Conservation (phyloP, 768 basidiomycete species). For the Leccinum rimulosum region DNA sequence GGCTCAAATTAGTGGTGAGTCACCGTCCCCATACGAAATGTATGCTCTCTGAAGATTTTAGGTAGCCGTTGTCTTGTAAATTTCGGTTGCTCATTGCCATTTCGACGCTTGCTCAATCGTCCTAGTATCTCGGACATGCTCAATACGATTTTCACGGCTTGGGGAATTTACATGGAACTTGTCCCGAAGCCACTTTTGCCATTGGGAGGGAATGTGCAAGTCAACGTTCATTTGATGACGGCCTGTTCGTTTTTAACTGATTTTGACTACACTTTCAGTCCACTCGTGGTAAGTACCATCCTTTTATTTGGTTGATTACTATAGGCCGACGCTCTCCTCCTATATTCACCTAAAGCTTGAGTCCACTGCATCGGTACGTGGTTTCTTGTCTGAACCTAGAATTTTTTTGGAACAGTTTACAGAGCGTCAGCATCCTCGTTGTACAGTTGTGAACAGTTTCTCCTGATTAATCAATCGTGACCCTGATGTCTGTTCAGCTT, state of each 20-base stretch:
- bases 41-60: neutral
- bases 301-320: neutral
- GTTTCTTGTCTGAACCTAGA: neutral
- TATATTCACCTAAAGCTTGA: slow-evolving; percentile 2
- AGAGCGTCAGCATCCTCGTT: slow-evolving; percentile 10
- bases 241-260: neutral
- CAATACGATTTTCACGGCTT: slow-evolving; percentile 7
- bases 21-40: neutral
- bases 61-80: slow-evolving; percentile 9
- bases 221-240: neutral
- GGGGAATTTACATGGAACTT: slow-evolving; percentile 11
- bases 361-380: slow-evolving; percentile 15
- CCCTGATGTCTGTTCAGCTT: slow-evolving; percentile 8
- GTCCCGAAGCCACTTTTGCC: slow-evolving; percentile 4
- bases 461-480: neutral
- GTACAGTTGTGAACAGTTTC: slow-evolving; percentile 11
- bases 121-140: slow-evolving; percentile 16
- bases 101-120: neutral
- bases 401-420: neutral
- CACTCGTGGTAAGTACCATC: slow-evolving; percentile 10
- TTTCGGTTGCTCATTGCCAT: neutral
- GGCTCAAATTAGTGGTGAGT: slow-evolving; percentile 13
- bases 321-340: neutral
- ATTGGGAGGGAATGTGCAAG: slow-evolving; percentile 9
- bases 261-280: neutral